Evolutionary conservation across 257 asterid species (phyloP).

Genomic region (Asclepias syriaca): DNA sequence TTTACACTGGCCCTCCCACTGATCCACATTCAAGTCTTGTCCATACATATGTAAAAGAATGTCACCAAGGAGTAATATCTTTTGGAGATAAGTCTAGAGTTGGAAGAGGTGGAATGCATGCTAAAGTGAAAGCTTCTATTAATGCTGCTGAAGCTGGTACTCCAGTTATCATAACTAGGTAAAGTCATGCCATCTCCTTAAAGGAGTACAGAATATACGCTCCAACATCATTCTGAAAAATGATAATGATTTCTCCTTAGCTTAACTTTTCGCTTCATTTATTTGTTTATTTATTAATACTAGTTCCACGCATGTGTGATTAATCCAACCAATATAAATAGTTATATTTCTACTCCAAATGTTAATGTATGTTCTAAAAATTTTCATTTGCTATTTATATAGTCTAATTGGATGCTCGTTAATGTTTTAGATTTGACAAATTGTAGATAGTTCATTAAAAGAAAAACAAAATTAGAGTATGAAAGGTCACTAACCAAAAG

Average conservation of each 20-base stretch:
- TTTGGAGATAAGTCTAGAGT: constrained; percentile 87
- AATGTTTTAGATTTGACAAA: too few species aligned
- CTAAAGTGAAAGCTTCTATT: constrained; percentile 86
- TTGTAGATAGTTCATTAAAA: too few species aligned
- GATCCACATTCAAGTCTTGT: constrained; percentile 70
- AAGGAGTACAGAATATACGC: background rate
- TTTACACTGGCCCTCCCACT: constrained; percentile 78
- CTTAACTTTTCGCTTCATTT: background rate
- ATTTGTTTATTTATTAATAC: background rate
- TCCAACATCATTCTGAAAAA: background rate
- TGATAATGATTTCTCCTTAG: background rate
- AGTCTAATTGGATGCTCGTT: too few species aligned
- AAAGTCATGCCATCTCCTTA: background rate
- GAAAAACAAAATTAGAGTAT: too few species aligned
- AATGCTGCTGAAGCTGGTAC: constrained; percentile 76
- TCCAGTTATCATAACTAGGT: constrained; percentile 87
- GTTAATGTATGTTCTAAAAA: too few species aligned
- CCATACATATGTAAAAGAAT: constrained; percentile 64
- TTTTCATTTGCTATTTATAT: too few species aligned
- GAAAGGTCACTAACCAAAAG: too few species aligned
- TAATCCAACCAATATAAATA: too few species aligned
- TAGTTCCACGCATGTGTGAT: too few species aligned
- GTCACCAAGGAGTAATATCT: constrained; percentile 52
- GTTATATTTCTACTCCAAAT: too few species aligned
- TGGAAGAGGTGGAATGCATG: constrained; percentile 93